Percentiles rank a stretch among this genome's conserved stretches.
These are phyloP conservation scores for Tremellales sp. DNA, from an alignment of 1,284 basidiomycete species.

Conservation along the genomic window DNA sequence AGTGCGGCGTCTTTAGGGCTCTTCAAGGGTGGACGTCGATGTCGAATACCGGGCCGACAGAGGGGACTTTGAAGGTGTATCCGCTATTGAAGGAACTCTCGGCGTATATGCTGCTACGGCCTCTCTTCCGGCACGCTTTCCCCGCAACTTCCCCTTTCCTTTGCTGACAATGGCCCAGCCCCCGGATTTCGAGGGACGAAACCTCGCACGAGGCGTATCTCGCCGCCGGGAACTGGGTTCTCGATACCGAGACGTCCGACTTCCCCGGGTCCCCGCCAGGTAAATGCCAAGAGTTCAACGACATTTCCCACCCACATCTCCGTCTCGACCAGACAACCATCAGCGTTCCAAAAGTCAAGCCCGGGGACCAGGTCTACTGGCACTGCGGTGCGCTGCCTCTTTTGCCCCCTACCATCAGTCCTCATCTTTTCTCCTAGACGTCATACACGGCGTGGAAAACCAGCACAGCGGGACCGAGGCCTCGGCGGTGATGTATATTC, in stretches of 20 bases:
- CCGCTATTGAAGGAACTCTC: conserved; percentile 69
- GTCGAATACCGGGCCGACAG: conserved; percentile 56
- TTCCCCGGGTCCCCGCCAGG: conserved; percentile 64
- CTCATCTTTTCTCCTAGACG: conserved; percentile 56
- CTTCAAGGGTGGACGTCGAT: conserved; percentile 69
- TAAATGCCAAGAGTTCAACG: conserved; percentile 62
- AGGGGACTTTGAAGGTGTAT: conserved; percentile 74
- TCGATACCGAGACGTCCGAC: conserved; percentile 57
- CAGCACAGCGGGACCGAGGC: conserved; percentile 60
- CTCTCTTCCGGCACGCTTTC: conserved; percentile 70
- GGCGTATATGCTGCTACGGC: conserved; percentile 69
- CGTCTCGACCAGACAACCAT: conserved; percentile 64
- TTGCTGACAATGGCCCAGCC: too few relatives aligned
- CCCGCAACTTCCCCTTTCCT: too few relatives aligned
- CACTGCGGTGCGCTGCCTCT: conserved; percentile 56
- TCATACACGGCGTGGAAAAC: conserved; percentile 67
- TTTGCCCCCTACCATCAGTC: not conserved
- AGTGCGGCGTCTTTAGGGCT: conserved; percentile 71
- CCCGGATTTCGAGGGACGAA: too few relatives aligned
- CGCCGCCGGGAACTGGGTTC: conserved; percentile 59
- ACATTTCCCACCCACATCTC: conserved; percentile 67
- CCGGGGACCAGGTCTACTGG: conserved; percentile 78
- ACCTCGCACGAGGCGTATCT: conserved; percentile 42
- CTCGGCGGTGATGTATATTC: conserved; percentile 75
- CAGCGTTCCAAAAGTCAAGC: conserved; percentile 65